A percentile compares a stretch with the other conserved stretches of the same genome.
These are phyloP conservation scores for Ricinus communis DNA, from an alignment of 345 rosid species.

Conservation along the genomic window DNA sequence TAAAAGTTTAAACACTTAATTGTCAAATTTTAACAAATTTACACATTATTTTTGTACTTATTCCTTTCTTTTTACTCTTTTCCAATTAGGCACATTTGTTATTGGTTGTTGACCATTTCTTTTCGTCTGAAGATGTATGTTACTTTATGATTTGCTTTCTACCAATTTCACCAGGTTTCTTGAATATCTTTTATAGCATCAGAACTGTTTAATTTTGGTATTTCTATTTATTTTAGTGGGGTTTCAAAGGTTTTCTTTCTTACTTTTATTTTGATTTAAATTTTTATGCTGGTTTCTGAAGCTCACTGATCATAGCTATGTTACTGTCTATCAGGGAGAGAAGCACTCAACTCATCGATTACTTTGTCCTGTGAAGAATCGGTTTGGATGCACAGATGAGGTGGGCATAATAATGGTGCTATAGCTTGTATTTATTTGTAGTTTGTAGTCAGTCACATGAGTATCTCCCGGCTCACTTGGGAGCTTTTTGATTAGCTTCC, in stretches of 20 bases:
- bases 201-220: background rate
- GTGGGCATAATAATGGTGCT: constrained; percentile 35
- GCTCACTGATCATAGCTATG: constrained; percentile 7
- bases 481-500: background rate
- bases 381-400: constrained; percentile 93
- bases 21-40: no score
- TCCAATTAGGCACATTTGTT: background rate
- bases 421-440: constrained; percentile 5
- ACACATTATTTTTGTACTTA: background rate
- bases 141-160: background rate
- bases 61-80: background rate
- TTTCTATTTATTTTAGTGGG: background rate
- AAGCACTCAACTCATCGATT: constrained; percentile 77
- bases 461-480: background rate
- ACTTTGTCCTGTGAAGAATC: constrained; percentile 92
- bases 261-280: no score
- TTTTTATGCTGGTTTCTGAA: no score
- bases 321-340: constrained; percentile 61
- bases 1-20: no score
- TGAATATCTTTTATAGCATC: background rate
- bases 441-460: background rate
- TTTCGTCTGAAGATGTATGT: background rate
- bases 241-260: background rate
- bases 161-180: background rate
- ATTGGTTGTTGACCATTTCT: background rate